A percentile compares a stretch with the other conserved stretches of the same genome.
phyloP scores from a whole-genome alignment of 176 grass and related monocot genomes.

The Paspalum notatum region DNA sequence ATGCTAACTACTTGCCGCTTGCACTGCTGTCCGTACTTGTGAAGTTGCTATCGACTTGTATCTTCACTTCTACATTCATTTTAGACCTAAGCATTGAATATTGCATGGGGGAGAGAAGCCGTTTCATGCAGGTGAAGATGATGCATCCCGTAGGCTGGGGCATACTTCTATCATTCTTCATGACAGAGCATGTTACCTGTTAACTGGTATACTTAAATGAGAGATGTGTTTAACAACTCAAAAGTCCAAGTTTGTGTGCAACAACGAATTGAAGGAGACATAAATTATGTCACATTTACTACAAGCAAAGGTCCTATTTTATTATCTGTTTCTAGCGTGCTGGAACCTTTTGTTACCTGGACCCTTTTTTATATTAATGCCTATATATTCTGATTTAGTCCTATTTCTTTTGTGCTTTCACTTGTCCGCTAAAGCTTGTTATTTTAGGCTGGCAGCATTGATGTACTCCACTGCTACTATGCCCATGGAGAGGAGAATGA shows the following conservation, averaged over 20 bases:
- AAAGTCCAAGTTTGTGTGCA: not conserved
- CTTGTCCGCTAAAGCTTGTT: constrained; percentile 32
- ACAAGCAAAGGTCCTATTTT: not conserved
- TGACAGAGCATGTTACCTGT: not conserved
- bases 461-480: constrained; percentile 98
- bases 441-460: constrained; percentile 80
- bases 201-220: not conserved
- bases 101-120: not conserved
- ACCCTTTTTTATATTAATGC: too few species aligned
- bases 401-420: constrained; percentile 31
- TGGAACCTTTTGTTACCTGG: not conserved
- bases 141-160: constrained; percentile 12
- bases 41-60: not conserved
- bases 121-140: not conserved
- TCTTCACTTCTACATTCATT: constrained; percentile 2
- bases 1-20: not conserved
- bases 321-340: not conserved
- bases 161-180: not conserved
- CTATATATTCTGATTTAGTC: not conserved
- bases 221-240: not conserved
- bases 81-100: not conserved
- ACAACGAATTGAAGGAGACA: constrained; percentile 2
- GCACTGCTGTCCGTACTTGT: not conserved
- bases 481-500: constrained; percentile 89
- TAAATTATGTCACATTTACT: constrained; percentile 21